Evolutionary conservation across 441 rosid genomes (phyloP).

Genomic region (Gossypium gossypioides): DNA sequence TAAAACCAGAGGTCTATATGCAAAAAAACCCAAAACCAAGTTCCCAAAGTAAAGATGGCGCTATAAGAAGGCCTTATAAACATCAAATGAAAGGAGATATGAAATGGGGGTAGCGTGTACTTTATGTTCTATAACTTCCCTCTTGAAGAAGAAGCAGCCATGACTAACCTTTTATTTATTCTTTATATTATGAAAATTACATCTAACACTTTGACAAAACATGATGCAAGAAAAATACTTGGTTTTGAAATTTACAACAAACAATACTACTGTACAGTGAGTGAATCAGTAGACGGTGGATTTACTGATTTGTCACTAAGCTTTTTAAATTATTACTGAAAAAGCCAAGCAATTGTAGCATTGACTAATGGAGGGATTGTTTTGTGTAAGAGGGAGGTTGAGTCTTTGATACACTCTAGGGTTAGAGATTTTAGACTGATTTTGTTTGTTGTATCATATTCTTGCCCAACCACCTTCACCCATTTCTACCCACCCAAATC

Average conservation of each 20-base stretch:
- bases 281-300: background rate
- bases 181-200: constrained; percentile 36
- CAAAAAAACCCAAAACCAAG: background rate
- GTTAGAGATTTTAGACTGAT: background rate
- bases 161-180: constrained; percentile 20
- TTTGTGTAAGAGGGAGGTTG: constrained; percentile 24
- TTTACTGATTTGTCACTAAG: constrained; percentile 8
- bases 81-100: constrained; percentile 4
- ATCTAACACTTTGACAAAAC: constrained; percentile 79
- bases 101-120: constrained; percentile 8
- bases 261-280: constrained; percentile 1
- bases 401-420: constrained; percentile 26
- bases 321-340: constrained; percentile 11
- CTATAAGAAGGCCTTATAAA: constrained; percentile 14
- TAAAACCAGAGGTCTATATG: too few relatives aligned
- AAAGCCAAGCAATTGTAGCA: background rate
- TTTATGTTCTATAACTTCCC: constrained; percentile 17
- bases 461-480: constrained; percentile 88
- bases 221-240: constrained; percentile 25
- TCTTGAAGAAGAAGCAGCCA: constrained; percentile 48
- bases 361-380: constrained; percentile 7
- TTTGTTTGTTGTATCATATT: background rate
- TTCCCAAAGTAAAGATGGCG: constrained; percentile 3
- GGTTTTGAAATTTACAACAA: constrained; percentile 13
- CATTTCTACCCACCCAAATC: constrained; percentile 69